Percentiles rank a stretch among this genome's conserved stretches.
These are phyloP conservation scores for Ophiostoma perfectum DNA, from an alignment of 2,329 filamentous ascomycete species.

Conservation along the genomic window DNA sequence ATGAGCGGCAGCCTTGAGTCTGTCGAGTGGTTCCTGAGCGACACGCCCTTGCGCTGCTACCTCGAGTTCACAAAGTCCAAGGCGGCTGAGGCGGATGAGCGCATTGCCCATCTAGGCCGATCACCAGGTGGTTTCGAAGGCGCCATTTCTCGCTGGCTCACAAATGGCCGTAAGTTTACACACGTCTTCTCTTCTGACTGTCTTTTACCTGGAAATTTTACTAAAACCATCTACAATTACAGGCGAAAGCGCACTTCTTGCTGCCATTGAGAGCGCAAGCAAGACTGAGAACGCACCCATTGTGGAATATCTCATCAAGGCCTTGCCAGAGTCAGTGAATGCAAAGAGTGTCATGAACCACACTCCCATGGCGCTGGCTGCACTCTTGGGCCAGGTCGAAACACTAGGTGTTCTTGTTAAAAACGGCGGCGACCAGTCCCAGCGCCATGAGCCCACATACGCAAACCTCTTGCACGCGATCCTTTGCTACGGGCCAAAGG, in stretches of 20 bases:
- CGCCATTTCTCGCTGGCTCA: conserved; percentile 59
- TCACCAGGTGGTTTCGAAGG: conserved; percentile 58
- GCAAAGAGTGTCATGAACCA: neutral
- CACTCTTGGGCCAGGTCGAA: neutral
- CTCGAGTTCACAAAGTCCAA: conserved; percentile 59
- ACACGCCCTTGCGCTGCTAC: conserved; percentile 63
- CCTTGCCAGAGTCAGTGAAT: neutral
- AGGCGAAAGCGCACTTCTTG: neutral
- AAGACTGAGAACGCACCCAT: neutral
- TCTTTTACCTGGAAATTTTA: neutral
- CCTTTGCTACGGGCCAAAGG: neutral
- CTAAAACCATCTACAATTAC: neutral
- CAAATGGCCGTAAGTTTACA: conserved; percentile 46
- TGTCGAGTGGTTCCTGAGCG: conserved; percentile 72
- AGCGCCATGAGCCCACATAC: neutral
- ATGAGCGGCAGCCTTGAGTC: conserved; percentile 54
- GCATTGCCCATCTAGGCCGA: conserved; percentile 56
- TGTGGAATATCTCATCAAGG: neutral
- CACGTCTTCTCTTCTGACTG: too few relatives aligned
- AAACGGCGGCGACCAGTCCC: neutral
- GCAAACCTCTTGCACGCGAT: neutral
- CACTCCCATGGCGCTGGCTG: neutral
- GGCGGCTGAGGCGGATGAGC: conserved; percentile 53
- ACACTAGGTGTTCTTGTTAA: neutral
- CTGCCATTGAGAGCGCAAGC: neutral